These are phyloP conservation scores for Scedosporium boydii DNA, from an alignment of 2,329 filamentous ascomycete species.

Conservation along the genomic window DNA sequence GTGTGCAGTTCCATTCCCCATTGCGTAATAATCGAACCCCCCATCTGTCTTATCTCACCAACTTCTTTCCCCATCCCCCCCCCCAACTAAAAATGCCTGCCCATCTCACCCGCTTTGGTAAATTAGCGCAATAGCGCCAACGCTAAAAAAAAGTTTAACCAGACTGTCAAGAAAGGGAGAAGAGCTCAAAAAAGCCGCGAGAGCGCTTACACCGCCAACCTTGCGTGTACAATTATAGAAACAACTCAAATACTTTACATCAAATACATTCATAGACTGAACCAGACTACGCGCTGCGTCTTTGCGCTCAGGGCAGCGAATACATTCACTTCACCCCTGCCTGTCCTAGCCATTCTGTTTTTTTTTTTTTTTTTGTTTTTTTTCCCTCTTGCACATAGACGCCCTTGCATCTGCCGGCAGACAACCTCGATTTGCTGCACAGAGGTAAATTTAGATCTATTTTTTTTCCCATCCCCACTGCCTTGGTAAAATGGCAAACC, in stretches of 20 bases:
- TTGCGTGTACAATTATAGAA: neutral
- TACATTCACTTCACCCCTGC: neutral
- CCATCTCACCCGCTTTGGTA: neutral
- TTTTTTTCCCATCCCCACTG: neutral
- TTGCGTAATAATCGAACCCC: neutral
- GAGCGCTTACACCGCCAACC: neutral
- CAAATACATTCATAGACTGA: neutral
- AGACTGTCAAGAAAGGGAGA: neutral
- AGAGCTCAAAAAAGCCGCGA: neutral
- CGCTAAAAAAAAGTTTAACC: neutral
- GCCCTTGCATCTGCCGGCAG: conserved; percentile 1
- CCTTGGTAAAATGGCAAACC: no score
- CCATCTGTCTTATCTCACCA: neutral
- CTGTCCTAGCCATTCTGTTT: neutral
- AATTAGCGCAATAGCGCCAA: neutral
- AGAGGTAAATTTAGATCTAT: neutral
- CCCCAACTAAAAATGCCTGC: neutral
- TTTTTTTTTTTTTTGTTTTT: neutral
- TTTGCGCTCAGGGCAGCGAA: neutral
- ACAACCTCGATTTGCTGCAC: neutral
- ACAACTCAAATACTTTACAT: neutral
- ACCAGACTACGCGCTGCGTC: neutral
- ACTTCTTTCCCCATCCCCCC: no score
- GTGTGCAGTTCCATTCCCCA: neutral
- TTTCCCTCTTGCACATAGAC: neutral